Evolutionary conservation across 2,329 filamentous ascomycete genomes (phyloP).

Genomic region (Beauveria pseudobassiana): DNA sequence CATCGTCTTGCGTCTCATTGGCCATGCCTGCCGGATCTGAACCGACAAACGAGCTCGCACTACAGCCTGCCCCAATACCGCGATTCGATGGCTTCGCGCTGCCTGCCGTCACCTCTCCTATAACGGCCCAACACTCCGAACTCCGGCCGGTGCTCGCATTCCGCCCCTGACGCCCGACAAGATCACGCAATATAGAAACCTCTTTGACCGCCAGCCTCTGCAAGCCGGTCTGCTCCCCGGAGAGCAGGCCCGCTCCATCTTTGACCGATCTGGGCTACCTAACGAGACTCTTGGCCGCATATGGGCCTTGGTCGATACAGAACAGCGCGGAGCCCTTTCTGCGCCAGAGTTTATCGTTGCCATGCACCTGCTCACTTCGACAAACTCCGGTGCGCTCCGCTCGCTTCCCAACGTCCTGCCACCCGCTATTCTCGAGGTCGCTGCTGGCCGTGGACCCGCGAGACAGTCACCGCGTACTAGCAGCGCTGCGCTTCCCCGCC

Average conservation of each 20-base stretch:
- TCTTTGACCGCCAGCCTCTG: slow-evolving; percentile 85
- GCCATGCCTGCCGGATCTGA: slow-evolving; percentile 83
- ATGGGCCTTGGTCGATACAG: slow-evolving; percentile 91
- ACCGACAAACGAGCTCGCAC: slow-evolving; percentile 72
- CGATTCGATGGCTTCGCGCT: slow-evolving; percentile 73
- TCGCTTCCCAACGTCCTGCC: slow-evolving; percentile 75
- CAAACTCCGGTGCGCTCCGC: slow-evolving; percentile 75
- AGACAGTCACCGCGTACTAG: slow-evolving; percentile 46
- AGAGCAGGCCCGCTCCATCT: slow-evolving; percentile 86
- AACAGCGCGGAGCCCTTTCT: slow-evolving; percentile 81
- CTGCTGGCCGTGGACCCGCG: slow-evolving; percentile 54
- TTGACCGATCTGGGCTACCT: slow-evolving; percentile 83
- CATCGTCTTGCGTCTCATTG: slow-evolving; percentile 86
- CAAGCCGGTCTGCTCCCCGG: slow-evolving; percentile 68
- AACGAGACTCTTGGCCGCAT: slow-evolving; percentile 91
- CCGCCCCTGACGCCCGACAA: slow-evolving; percentile 84
- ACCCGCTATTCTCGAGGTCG: slow-evolving; percentile 82
- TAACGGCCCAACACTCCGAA: slow-evolving; percentile 52
- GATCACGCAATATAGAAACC: slow-evolving; percentile 75
- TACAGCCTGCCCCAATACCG: slow-evolving; percentile 81
- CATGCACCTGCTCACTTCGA: slow-evolving; percentile 92
- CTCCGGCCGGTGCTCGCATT: slow-evolving; percentile 62
- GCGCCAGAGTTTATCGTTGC: slow-evolving; percentile 93
- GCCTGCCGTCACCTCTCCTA: slow-evolving; percentile 33
- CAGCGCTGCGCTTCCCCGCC: slow-evolving; percentile 67